phyloP scores from a whole-genome alignment of 768 basidiomycete species.

The Naganishia friedmannii region DNA sequence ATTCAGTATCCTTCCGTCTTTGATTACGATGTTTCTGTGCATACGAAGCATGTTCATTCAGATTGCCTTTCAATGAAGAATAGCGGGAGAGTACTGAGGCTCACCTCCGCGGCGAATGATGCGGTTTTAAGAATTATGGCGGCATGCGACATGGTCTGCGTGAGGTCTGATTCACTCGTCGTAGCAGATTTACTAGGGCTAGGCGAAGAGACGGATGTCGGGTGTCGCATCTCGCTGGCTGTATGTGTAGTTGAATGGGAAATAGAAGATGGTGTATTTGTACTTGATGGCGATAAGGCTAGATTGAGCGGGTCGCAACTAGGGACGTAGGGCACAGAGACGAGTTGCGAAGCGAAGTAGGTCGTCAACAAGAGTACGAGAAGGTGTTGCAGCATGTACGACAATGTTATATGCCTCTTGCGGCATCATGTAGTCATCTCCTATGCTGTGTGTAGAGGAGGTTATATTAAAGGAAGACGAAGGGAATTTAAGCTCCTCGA shows the following conservation, averaged over 20 bases:
- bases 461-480: not conserved
- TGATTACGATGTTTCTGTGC: conserved; percentile 49
- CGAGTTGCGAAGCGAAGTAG: conserved; percentile 1
- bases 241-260: not conserved
- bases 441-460: not conserved
- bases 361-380: not conserved
- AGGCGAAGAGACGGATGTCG: not conserved
- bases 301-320: not conserved
- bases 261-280: not conserved
- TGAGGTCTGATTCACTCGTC: not conserved
- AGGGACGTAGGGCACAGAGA: not conserved
- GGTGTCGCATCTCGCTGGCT: not conserved
- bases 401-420: not conserved
- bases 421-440: not conserved
- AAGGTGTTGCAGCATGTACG: conserved; percentile 4
- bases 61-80: not conserved
- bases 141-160: conserved; percentile 31
- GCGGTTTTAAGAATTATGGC: conserved; percentile 42
- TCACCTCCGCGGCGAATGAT: conserved; percentile 48
- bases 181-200: not conserved
- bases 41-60: not conserved
- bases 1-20: conserved; percentile 46
- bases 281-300: not conserved
- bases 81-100: conserved; percentile 20
- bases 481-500: not conserved